Conservation (phyloP, 1,284 basidiomycete species). For the Fomes fomentarius region DNA sequence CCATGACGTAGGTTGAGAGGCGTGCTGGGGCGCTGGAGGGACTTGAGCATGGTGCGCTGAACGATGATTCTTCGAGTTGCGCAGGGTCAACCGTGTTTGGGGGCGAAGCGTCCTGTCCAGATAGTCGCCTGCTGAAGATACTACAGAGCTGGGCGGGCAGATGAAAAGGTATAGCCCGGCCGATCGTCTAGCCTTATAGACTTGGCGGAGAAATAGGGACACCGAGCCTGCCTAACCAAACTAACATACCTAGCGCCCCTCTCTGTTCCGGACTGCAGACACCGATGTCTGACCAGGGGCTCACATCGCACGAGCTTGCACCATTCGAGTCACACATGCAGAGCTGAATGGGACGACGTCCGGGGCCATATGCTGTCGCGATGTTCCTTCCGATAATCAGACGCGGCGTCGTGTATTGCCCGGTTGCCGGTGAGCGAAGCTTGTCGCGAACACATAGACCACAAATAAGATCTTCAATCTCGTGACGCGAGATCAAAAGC, state of each 20-base stretch:
- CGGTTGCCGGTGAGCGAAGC: constrained; percentile 1
- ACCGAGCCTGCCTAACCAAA: neutral
- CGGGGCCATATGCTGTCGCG: neutral
- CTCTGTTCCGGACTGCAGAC: neutral
- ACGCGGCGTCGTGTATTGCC: neutral
- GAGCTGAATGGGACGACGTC: neutral
- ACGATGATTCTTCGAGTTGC: neutral
- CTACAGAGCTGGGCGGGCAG: neutral
- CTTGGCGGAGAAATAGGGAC: neutral
- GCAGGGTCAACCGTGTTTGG: neutral
- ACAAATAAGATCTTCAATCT: too few species aligned
- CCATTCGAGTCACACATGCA: neutral
- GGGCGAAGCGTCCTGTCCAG: too few species aligned
- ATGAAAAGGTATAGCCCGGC: neutral
- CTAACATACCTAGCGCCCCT: neutral
- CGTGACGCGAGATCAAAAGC: too few species aligned
- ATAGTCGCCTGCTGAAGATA: neutral
- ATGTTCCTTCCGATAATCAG: neutral
- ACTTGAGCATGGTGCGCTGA: constrained; percentile 9
- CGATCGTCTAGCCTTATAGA: neutral
- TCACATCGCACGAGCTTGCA: neutral
- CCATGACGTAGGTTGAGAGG: constrained; percentile 1
- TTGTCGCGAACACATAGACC: too few species aligned
- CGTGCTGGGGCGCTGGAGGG: constrained; percentile 3
- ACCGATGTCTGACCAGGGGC: too few species aligned